A percentile compares a stretch with the other conserved stretches of the same genome.
Conservation (phyloP, 1,284 basidiomycete genomes). For the Cryptococcus floricola region DNA sequence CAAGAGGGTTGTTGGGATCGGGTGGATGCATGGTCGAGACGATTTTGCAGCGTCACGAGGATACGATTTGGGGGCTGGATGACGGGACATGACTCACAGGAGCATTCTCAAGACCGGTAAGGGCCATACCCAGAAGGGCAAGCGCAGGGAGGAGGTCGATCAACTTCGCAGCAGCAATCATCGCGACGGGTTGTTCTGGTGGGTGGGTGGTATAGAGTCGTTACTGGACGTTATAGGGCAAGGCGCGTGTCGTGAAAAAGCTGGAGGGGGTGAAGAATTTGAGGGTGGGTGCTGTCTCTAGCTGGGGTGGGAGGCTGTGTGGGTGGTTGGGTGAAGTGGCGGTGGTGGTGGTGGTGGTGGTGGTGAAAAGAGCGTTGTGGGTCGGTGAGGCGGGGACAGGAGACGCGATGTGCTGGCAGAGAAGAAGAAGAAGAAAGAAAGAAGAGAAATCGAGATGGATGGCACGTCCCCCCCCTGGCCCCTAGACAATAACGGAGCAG, state of each 20-base stretch:
- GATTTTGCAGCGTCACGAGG: neutral
- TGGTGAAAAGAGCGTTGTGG: slow-evolving; percentile 19
- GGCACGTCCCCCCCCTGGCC: too few relatives aligned
- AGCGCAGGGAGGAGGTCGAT: slow-evolving; percentile 28
- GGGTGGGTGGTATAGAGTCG: neutral
- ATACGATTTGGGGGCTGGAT: neutral
- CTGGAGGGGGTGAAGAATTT: neutral
- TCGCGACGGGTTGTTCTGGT: neutral
- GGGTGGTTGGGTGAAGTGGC: neutral
- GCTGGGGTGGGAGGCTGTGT: neutral
- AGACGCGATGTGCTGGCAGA: neutral
- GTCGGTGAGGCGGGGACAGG: slow-evolving; percentile 8
- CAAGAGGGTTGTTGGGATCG: slow-evolving; percentile 3
- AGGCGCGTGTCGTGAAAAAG: neutral
- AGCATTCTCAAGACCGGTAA: slow-evolving; percentile 27
- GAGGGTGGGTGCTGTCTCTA: neutral
- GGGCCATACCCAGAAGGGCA: slow-evolving; percentile 24
- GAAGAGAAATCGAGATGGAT: too few relatives aligned
- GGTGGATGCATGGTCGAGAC: neutral
- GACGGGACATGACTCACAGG: slow-evolving; percentile 21
- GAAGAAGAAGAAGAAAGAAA: neutral
- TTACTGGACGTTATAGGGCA: neutral
- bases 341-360: neutral
- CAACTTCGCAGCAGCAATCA: slow-evolving; percentile 14
- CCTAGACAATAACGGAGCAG: neutral